Conservation (phyloP, 371 early-diverging fungal species). For the Mucor racemosus region DNA sequence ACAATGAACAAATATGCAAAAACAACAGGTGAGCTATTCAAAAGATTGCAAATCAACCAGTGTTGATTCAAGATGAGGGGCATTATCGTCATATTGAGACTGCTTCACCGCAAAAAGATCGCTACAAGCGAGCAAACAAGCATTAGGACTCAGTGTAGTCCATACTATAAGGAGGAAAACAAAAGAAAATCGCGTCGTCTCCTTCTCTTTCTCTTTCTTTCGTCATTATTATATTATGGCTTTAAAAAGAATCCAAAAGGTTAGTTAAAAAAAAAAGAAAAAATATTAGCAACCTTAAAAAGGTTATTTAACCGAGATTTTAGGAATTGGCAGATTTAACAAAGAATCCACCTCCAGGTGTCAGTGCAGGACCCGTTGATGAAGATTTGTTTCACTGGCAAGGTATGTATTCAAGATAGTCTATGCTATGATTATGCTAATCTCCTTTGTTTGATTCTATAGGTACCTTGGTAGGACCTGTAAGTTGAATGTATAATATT, state of each 20-base stretch:
- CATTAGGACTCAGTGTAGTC: too few relatives aligned
- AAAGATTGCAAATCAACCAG: too few relatives aligned
- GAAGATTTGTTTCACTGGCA: constrained; percentile 84
- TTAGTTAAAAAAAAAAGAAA: background rate
- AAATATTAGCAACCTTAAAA: background rate
- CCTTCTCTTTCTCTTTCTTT: background rate
- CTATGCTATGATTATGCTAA: background rate
- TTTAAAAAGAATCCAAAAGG: constrained; percentile 54
- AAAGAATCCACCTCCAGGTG: constrained; percentile 69
- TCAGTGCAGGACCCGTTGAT: constrained; percentile 69
- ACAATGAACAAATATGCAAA: too few relatives aligned
- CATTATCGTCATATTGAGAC: background rate
- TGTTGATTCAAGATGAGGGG: too few relatives aligned
- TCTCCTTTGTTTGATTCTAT: background rate
- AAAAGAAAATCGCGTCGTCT: background rate
- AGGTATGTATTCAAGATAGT: constrained; percentile 45
- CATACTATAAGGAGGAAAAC: background rate
- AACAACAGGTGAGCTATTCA: too few relatives aligned
- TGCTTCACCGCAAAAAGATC: background rate
- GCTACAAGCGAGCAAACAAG: too few relatives aligned
- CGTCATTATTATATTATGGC: constrained; percentile 35
- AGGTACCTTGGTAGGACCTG: constrained; percentile 46
- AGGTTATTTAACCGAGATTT: background rate
- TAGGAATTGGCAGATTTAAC: constrained; percentile 76
- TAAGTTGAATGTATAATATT: constrained; percentile 22